Percentiles rank a stretch among this genome's conserved stretches.
These are phyloP conservation scores for Nakazawaea siamensis DNA, from an alignment of 805 yeast genomes.

Conservation along the genomic window DNA sequence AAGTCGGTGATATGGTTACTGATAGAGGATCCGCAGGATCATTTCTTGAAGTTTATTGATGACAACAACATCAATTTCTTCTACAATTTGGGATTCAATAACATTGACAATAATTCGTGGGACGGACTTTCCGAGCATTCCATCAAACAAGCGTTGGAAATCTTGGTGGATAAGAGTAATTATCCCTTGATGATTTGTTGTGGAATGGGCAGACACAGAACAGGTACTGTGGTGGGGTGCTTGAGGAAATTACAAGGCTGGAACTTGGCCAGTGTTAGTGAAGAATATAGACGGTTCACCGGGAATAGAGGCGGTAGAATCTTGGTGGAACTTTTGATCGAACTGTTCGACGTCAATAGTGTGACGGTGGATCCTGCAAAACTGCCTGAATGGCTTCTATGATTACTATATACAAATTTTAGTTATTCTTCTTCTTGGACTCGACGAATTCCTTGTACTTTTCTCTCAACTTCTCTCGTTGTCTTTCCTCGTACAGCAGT, in stretches of 20 bases:
- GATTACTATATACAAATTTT: background rate
- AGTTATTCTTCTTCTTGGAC: constrained; percentile 7
- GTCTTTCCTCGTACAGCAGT: constrained; percentile 26
- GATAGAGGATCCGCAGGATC: constrained; percentile 90
- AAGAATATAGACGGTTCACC: constrained; percentile 89
- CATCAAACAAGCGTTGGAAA: constrained; percentile 68
- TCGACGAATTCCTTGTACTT: constrained; percentile 20
- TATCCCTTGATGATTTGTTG: constrained; percentile 90
- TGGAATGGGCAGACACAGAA: constrained; percentile 97
- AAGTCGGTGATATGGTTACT: constrained; percentile 90
- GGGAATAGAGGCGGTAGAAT: constrained; percentile 91
- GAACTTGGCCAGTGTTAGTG: constrained; percentile 90
- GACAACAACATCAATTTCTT: constrained; percentile 64
- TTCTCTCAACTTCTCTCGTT: constrained; percentile 25
- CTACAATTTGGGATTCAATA: constrained; percentile 66
- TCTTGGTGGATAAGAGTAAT: constrained; percentile 62
- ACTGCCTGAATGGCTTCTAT: constrained; percentile 41
- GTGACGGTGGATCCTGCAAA: constrained; percentile 30
- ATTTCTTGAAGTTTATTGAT: constrained; percentile 74
- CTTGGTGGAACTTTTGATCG: constrained; percentile 83
- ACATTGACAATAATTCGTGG: constrained; percentile 69
- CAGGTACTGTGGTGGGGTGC: constrained; percentile 96
- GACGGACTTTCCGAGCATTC: constrained; percentile 84
- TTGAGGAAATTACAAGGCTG: constrained; percentile 90
- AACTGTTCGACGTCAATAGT: constrained; percentile 46